Evolutionary conservation across 2,329 filamentous ascomycete species (phyloP), one percentile per base, ranked within the genome.

Genomic region (Hymenoscyphus occultus): DNA sequence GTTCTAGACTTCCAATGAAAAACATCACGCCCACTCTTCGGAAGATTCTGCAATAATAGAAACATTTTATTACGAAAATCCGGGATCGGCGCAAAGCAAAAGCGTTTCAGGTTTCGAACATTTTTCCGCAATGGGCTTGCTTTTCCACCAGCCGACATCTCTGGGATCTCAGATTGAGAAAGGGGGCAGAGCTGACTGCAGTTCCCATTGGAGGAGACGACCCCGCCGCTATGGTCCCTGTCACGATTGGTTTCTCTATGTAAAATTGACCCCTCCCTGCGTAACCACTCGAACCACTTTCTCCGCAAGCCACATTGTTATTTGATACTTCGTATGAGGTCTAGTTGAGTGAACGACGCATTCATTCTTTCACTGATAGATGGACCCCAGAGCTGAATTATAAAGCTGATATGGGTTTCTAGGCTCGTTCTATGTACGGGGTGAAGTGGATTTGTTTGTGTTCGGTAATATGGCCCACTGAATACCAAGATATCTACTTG

Each of bases 131-230:
- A 40, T 57, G 22, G 6, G 28, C 14, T 39, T 59, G 39, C 58
- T 59, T 59, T 45, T 59, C 40, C 58, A 22, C 22, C 19, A 59
- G n/a, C 58, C 58, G 58, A 60, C 42, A 22, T 45, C 39, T 59
- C 22, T 40, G 48, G 39, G 58, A 40, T 59, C 35, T 60, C 19
- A 19, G 9, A 22, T 3, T 22, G 19, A 4, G 3, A 51, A 51
- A 22, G n/a, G 45, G n/a, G 45, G 45, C n/a, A 22, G 22, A 22
- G 45, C n/a, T 10, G 12, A 22, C 45, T 51, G 45, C 19, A 12
- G 45, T 51, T 28, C 10, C 45, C 19, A 54, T 54, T 54, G 48
- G 48, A 14, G 48, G 48, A 28, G 48, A 54, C 35, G 19, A 54
- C 48, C 48, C 48, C 48, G 48, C 48, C 12, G 48, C 22, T 14